phyloP scores from a whole-genome alignment of 768 basidiomycete species.

The Leccinum rimulosum region DNA sequence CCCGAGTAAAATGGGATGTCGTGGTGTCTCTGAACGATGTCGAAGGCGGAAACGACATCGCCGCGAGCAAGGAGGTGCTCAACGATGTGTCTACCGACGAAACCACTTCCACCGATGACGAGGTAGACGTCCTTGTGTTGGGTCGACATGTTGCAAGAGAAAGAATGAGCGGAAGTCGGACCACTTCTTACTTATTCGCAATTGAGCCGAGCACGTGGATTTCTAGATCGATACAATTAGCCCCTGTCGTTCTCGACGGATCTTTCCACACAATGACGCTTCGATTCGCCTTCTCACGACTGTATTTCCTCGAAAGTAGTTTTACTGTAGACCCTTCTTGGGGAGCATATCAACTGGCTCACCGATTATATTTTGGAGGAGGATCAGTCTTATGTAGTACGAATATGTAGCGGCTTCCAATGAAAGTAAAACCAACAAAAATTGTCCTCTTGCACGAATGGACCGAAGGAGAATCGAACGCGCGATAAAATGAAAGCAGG shows the following conservation, averaged over 20 bases:
- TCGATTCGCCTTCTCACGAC: no score
- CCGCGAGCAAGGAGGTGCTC: slow-evolving; percentile 76
- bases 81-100: slow-evolving; percentile 89
- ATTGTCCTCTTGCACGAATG: background rate
- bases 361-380: no score
- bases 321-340: no score
- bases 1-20: slow-evolving; percentile 87
- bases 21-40: slow-evolving; percentile 88
- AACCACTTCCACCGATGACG: slow-evolving; percentile 93
- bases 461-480: background rate
- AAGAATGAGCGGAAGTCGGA: background rate
- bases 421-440: no score
- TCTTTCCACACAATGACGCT: no score
- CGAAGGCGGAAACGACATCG: slow-evolving; percentile 82
- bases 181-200: slow-evolving; percentile 10
- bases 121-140: slow-evolving; percentile 66
- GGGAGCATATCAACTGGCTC: no score
- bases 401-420: no score
- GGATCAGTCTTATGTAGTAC: no score
- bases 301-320: no score
- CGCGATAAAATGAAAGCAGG: background rate
- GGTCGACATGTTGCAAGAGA: slow-evolving; percentile 13
- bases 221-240: background rate
- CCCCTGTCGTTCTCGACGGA: background rate
- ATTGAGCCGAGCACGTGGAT: slow-evolving; percentile 9